Base-by-base conservation (phyloP, 1,284 basidiomycete species). In the Austroboletus rostrupii region DNA sequence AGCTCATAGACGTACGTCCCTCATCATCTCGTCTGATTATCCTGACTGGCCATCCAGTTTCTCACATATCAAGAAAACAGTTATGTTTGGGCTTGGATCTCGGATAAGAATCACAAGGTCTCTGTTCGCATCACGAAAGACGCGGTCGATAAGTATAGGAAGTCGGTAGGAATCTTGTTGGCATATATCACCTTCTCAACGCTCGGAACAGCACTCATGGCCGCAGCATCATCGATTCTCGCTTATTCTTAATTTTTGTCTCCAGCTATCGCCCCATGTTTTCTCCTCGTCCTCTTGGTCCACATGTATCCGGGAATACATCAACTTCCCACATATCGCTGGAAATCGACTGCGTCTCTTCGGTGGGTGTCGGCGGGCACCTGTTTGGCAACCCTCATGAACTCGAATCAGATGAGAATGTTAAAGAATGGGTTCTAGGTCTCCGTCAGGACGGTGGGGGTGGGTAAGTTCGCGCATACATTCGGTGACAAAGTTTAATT, bases 401-500 rank as follows among this genome's bases (percentile, higher is more conserved):
- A 14, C 55, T 83, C 3, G 71, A 73, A 31, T 61, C 53, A 2
- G 58, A 78, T 45, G 41, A 55, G 4, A 69, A 70, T 21, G 58
- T 85, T 8, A 57, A 57, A 14, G 64, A 65, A 44, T 85, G 83
- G 82, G 62, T 72, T 16, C 57, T 72, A 12, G 81, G 77, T 12
- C 62, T 85, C 45, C 72, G 70, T 48, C 59, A 74, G 47, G 71
- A 72, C 40, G 81, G 80, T 23, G 79, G 80, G 45, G 77, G 70
- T 56, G 81, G 79, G 80, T 80, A 60, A 62, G 74, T 68, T 54
- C 10, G 20, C 11, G 36, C 45, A 48, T 45, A 52, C 20, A 19
- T 40, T 31, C 43, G 36, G 33, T 10, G 17, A 36, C 47, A 23
- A 28, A 23, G n/a, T 48, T 53, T 52, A 47, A 61, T 55, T 19